Evolutionary conservation across 192 early-diverging fungal genomes (phyloP), one percentile per base, ranked within the genome.

Genomic region (Backusella westeae): DNA sequence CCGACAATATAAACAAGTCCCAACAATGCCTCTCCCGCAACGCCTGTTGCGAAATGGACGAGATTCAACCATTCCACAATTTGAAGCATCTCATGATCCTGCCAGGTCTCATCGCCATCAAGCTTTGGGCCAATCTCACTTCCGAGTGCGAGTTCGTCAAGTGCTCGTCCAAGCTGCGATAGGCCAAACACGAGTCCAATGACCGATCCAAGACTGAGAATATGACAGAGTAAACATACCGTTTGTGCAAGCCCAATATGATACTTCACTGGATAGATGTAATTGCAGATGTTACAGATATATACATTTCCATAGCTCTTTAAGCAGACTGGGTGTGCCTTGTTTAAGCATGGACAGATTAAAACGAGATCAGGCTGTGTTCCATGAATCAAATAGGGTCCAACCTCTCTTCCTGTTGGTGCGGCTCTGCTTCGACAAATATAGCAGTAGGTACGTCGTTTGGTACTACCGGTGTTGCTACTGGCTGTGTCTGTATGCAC

Each of bases 81-180:
- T 1, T 63, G 15, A 36, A 8, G 36, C 70, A 77, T 72, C 44
- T 77, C 76, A 46, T 77, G 76, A 42, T 77, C 76, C 8, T 72
- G 71, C 76, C 76, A 77, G 34, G 52, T 72, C 23, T 77, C 76
- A 67, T 77, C 76, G 17, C 75, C 75, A 44, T 77, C 76, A n/a
- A 77, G 12, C 42, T 77, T 77, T 26, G 70, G 34, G 0, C 70
- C 71, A 29, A 73, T 73, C 36, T 77, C 76, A 35, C 39, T 77
- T 7, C 76, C 76, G 1, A 77, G 44, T 12, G 38, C 76, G 3
- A 77, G 15, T 21, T 77, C 44, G 17, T 72, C 76, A 36, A 77
- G 29, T 35, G 38, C 56, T 23, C 65, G 52, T 6, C 76, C 76
- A 3, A 77, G 38, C 23, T 59, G 39, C 10, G 71, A 39, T 21